Evolutionary conservation across 2,329 filamentous ascomycete species (phyloP).

Genomic region (Aspergillus terreus): DNA sequence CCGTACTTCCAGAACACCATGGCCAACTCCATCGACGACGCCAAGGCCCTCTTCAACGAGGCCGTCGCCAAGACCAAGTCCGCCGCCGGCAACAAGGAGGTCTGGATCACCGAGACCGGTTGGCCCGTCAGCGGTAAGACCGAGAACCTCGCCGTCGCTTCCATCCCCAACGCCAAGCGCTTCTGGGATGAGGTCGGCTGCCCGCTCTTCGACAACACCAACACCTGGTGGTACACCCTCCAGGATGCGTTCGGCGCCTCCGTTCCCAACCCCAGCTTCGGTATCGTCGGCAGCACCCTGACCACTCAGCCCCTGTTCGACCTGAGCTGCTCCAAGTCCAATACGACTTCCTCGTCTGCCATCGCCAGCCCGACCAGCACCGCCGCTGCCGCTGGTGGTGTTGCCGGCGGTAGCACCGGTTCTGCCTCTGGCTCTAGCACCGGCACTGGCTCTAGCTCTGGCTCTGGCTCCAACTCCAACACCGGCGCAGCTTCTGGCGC

Average conservation of each 20-base stretch:
- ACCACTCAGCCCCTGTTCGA: slow-evolving; percentile 37
- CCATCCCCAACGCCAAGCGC: slow-evolving; percentile 64
- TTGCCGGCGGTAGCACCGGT: slow-evolving; percentile 10
- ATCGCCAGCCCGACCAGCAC: slow-evolving; percentile 14
- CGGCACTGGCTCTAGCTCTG: slow-evolving; percentile 4
- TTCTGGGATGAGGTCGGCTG: slow-evolving; percentile 81
- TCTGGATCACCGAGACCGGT: slow-evolving; percentile 88
- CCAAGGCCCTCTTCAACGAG: slow-evolving; percentile 63
- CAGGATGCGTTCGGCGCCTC: slow-evolving; percentile 27
- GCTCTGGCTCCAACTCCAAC: slow-evolving; percentile 7
- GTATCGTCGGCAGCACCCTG: slow-evolving; percentile 31
- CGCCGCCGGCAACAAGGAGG: slow-evolving; percentile 62
- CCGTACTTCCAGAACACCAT: slow-evolving; percentile 74
- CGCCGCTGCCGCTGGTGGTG: slow-evolving; percentile 3
- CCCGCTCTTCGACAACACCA: slow-evolving; percentile 43
- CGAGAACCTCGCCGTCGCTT: slow-evolving; percentile 61
- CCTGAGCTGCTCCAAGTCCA: slow-evolving; percentile 30
- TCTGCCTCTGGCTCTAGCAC: slow-evolving; percentile 23
- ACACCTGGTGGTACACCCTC: slow-evolving; percentile 45
- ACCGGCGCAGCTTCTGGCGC: slow-evolving; percentile 6
- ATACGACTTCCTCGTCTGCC: slow-evolving; percentile 17
- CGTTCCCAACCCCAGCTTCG: slow-evolving; percentile 38
- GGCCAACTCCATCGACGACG: slow-evolving; percentile 62
- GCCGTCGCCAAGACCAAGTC: slow-evolving; percentile 59
- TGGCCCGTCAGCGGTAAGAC: slow-evolving; percentile 72